phyloP scores from a whole-genome alignment of 1,139 yeast genomes.

The Saccharomyces hybrid region DNA sequence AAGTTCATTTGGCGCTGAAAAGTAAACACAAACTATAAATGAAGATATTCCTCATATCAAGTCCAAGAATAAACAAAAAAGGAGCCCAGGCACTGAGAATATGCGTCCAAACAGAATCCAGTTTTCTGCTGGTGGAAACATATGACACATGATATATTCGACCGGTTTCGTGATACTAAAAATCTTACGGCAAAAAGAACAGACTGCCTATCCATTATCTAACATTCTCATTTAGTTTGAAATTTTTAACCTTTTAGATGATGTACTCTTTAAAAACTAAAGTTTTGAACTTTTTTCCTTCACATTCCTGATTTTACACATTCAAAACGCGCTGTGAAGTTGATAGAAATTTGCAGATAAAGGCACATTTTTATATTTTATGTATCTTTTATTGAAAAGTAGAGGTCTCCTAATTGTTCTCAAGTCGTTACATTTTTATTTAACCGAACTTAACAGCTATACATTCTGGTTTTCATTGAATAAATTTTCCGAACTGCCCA shows the following conservation, averaged over 20 bases:
- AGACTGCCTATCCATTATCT: neutral
- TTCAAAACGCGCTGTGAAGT: neutral
- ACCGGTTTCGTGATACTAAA: neutral
- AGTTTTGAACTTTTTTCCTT: neutral
- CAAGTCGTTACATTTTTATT: neutral
- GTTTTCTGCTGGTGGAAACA: too few species aligned
- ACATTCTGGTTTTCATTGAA: neutral
- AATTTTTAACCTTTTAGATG: neutral
- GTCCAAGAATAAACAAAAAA: too few species aligned
- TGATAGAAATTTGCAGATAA: neutral
- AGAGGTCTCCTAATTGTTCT: neutral
- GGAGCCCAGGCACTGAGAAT: too few species aligned
- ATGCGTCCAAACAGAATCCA: too few species aligned
- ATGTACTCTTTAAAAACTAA: neutral
- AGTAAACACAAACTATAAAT: too few species aligned
- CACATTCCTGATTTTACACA: neutral
- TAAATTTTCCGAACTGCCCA: neutral
- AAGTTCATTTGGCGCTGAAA: too few species aligned
- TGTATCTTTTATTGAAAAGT: neutral
- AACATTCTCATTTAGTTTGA: neutral
- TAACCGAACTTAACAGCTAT: neutral
- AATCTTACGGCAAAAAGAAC: neutral
- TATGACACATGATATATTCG: too few species aligned
- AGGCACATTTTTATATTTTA: neutral
- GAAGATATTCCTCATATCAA: too few species aligned